Conservation (phyloP, 2,329 filamentous ascomycete species). For the Aspergillus costaricaensis region DNA sequence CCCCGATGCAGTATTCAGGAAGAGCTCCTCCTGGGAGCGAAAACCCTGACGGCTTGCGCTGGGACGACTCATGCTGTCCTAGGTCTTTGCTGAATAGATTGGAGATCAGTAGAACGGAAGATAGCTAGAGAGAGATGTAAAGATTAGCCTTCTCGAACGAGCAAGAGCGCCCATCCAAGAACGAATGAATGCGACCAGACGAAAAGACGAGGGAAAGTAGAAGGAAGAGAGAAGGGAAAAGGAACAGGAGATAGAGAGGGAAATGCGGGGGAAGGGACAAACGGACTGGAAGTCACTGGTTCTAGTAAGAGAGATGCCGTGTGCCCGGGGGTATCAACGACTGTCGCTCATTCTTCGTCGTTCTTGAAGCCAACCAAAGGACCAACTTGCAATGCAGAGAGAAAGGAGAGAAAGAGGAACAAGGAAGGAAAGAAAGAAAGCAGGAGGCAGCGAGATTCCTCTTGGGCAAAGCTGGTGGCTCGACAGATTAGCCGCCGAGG, state of each 20-base stretch:
- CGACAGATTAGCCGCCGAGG: slow-evolving; percentile 21
- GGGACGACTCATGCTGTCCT: slow-evolving; percentile 47
- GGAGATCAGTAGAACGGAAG: background rate
- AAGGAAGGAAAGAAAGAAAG: background rate
- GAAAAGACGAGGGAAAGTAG: background rate
- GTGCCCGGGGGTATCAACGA: background rate
- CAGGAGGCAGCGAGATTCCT: slow-evolving; percentile 9
- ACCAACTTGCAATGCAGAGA: background rate
- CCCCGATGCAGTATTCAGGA: slow-evolving; percentile 49
- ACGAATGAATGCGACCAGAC: background rate
- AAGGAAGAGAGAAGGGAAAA: too few species aligned
- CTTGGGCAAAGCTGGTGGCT: background rate
- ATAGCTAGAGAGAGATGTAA: background rate
- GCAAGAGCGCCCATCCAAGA: background rate
- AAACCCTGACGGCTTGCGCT: slow-evolving; percentile 59
- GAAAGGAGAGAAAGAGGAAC: background rate
- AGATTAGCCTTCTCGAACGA: background rate
- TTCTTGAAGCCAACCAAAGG: background rate
- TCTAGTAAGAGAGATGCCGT: too few species aligned
- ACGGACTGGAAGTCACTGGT: background rate
- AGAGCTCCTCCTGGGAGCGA: slow-evolving; percentile 81
- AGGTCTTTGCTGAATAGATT: background rate
- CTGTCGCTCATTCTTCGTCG: background rate
- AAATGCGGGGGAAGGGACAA: slow-evolving; percentile 11
- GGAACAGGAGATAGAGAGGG: slow-evolving; percentile 3